Base-by-base conservation (phyloP, 768 basidiomycete species). In the Hypholoma fasciculare region DNA sequence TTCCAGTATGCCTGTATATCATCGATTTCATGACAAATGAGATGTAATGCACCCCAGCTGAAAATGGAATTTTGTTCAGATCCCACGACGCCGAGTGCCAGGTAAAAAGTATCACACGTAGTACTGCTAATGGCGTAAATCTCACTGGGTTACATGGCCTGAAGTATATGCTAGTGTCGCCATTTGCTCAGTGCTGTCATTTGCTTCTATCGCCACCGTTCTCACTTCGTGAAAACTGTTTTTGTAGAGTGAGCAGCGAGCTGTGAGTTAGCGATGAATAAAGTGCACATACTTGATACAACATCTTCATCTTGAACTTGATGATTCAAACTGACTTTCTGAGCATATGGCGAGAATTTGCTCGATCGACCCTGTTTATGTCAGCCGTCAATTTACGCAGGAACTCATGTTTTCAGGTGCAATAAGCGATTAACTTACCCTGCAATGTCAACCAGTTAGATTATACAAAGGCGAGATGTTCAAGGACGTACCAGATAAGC, bases 291-390 rank as follows among this genome's bases (percentile, higher is more conserved):
- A 94, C 93, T 91, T 30, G 92, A 93, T 52, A 94, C 91, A 11
- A 94, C 90, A 69, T 94, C 92, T 68, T 93, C 92, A 63, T 94
- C 92, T 63, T 87, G 87, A 16, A 96, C 90, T 58, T 85, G 82
- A 76, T 96, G 95, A 23, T 74, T 75, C 62, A 96, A 74, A 55
- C 94, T 92, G 61, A 96, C 93, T 71, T 97, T 97, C 73, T 97
- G 95, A 2, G 94, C 93, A 66, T 97, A 92, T 4, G 94, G 94
- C 42, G 86, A 79, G 72, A 97, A 97, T 73, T 95, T 96, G 67
- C 92, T 94, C 26, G 94, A 96, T 71, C 92, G 93, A 2, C 95
- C 95, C 94, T 92, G 63, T 39, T 34, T 34, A 34, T 34, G 30
- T 34, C 6, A 34, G 9, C 30, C 6, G 30, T 34, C 30, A 34